These are phyloP conservation scores for Musa troglodytarum DNA, from an alignment of 176 grass and related monocot species.

Conservation along the genomic window DNA sequence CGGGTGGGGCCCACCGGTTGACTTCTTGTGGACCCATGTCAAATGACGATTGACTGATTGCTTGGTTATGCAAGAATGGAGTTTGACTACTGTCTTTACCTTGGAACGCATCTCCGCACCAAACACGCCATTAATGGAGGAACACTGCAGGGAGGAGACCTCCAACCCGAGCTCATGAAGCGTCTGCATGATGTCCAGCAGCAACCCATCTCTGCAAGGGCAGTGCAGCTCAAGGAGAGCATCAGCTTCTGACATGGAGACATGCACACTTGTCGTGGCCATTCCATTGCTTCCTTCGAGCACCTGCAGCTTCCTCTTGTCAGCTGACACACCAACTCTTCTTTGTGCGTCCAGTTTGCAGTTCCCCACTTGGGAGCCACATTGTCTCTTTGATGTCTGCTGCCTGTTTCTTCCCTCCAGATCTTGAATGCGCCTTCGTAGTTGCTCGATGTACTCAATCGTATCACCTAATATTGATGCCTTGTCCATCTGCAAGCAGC, in stretches of 20 bases:
- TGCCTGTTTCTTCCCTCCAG: slow-evolving; percentile 42
- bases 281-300: slow-evolving; percentile 4
- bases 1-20: no score
- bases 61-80: no score
- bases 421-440: slow-evolving; percentile 52
- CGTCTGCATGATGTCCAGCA: slow-evolving; percentile 53
- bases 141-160: slow-evolving; percentile 43
- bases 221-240: slow-evolving; percentile 64
- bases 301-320: slow-evolving; percentile 16
- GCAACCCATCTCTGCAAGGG: slow-evolving; percentile 40
- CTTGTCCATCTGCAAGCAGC: slow-evolving; percentile 60
- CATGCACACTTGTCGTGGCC: slow-evolving; percentile 28
- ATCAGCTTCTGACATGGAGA: slow-evolving; percentile 59
- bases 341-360: no score
- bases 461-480: slow-evolving; percentile 71
- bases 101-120: slow-evolving; percentile 44
- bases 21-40: background rate
- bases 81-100: slow-evolving; percentile 10
- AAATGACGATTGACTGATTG: background rate
- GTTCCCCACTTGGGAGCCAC: no score
- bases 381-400: no score
- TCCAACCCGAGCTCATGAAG: slow-evolving; percentile 52
- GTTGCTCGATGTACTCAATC: slow-evolving; percentile 88
- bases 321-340: background rate
- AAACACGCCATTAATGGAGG: slow-evolving; percentile 30